These are phyloP conservation scores for Drechslera avenae DNA, from an alignment of 2,329 filamentous ascomycete genomes.

Conservation along the genomic window DNA sequence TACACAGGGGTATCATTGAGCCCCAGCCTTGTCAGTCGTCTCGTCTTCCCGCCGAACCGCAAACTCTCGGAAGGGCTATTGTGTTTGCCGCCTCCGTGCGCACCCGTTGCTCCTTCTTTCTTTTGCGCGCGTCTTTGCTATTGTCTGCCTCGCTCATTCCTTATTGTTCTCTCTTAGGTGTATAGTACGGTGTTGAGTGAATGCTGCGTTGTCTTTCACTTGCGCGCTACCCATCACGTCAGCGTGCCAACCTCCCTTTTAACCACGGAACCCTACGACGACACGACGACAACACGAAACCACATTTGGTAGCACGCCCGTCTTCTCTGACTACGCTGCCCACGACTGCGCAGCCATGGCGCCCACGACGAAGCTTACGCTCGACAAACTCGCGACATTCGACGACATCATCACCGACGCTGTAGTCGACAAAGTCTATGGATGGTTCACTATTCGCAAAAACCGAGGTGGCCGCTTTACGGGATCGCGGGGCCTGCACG, in stretches of 20 bases:
- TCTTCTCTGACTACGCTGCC: not conserved
- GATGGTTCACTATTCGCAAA: constrained; percentile 96
- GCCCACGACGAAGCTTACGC: constrained; percentile 72
- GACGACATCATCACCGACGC: constrained; percentile 96
- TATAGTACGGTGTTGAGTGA: constrained; percentile 23
- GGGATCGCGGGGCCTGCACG: constrained; percentile 76
- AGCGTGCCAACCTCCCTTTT: constrained; percentile 25
- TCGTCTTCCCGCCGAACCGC: constrained; percentile 20
- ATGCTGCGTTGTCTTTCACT: constrained; percentile 28
- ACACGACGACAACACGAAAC: not conserved
- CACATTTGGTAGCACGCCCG: not conserved
- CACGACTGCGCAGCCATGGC: constrained; percentile 45
- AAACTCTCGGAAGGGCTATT: constrained; percentile 24
- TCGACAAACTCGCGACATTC: constrained; percentile 87
- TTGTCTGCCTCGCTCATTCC: constrained; percentile 34
- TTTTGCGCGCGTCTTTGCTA: constrained; percentile 12
- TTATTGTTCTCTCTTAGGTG: constrained; percentile 7
- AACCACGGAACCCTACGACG: constrained; percentile 2
- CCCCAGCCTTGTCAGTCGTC: constrained; percentile 23
- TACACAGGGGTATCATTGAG: constrained; percentile 10
- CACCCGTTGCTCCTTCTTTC: constrained; percentile 35
- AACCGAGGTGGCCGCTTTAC: constrained; percentile 85
- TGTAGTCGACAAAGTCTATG: constrained; percentile 91
- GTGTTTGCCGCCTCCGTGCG: constrained; percentile 29
- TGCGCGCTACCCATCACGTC: constrained; percentile 28